Evolutionary conservation across 2,329 filamentous ascomycete genomes (phyloP).

Genomic region (Ophiocordyceps unilateralis): DNA sequence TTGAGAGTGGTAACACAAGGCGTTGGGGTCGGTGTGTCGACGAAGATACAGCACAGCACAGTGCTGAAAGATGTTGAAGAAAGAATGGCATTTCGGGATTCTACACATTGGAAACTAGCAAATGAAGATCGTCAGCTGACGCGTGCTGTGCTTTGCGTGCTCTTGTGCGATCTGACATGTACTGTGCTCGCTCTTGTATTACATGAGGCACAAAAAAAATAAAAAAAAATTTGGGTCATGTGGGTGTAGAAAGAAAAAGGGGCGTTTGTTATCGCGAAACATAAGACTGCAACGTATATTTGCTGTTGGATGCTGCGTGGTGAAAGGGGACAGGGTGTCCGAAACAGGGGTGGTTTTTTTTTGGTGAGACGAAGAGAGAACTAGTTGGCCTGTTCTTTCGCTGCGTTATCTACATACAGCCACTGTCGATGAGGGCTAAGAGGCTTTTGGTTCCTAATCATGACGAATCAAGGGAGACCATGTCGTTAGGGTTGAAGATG

Average conservation of each 20-base stretch:
- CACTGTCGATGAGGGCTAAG: too few species aligned
- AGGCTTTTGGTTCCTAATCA: too few species aligned
- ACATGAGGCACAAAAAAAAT: neutral
- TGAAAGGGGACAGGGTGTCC: neutral
- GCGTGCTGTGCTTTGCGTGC: neutral
- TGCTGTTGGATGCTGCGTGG: neutral
- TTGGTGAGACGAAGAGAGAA: neutral
- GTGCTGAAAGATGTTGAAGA: too few species aligned
- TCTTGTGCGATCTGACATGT: neutral
- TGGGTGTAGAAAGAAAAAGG: neutral
- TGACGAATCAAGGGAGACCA: neutral
- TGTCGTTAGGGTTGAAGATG: neutral
- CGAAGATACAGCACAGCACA: too few species aligned
- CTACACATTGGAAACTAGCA: too few species aligned
- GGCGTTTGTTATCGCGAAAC: neutral
- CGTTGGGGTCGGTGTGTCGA: too few species aligned
- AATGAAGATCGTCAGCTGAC: neutral
- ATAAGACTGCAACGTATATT: neutral
- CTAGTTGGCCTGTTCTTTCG: too few species aligned
- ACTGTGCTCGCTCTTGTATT: neutral
- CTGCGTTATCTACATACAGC: too few species aligned
- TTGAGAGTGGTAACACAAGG: too few species aligned
- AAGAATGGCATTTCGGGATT: too few species aligned
- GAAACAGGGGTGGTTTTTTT: neutral
- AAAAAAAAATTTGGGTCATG: neutral